Evolutionary conservation across 2,329 filamentous ascomycete genomes (phyloP), one percentile per base, ranked within the genome.

Genomic region (Aspergillus arachidicola): DNA sequence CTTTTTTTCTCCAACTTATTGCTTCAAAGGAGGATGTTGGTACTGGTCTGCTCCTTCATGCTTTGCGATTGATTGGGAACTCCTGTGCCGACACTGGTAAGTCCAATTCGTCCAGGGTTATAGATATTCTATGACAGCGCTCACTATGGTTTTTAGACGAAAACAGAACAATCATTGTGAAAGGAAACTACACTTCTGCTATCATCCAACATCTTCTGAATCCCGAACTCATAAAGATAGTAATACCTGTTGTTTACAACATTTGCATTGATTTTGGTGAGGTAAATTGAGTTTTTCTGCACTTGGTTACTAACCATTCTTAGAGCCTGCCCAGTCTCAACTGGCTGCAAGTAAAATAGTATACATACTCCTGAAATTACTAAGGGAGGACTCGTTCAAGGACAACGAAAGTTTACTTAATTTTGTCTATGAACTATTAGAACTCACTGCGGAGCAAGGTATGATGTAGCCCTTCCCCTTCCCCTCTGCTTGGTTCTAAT

Each of bases 231-330:
- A 69, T 75, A 19, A 72, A 79, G 61, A 73, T 82, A 30, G 75
- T 76, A 30, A 76, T 81, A 61, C 77, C 78, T 61, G 80, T 81
- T 51, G 72, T 82, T 50, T 82, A 80, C 69, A 82, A 82, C 61
- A 76, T 81, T 57, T 81, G 80, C 67, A 73, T 78, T 61, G 80
- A 81, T 63, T 82, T 75, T 68, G 79, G 80, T 82, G 66, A 58
- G 69, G 50, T 16, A 14, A 9, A 9, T 16, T 19, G 28, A 12
- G 32, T 21, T n/a, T n/a, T 2, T 16, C 21, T 30, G 16, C 38
- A 41, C 32, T 23, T 34, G 23, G n/a, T 58, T 56, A 57, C 69
- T 76, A 60, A 76, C 59, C 7, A 30, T n/a, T 16, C 19, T 16
- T 54, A 80, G 78, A 78, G 61, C 77, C 78, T 41, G 78, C 78